Percentiles rank a stretch among this genome's conserved stretches.
phyloP scores from a whole-genome alignment of 495 filamentous ascomycete genomes.

The Aspergillus wentii region DNA sequence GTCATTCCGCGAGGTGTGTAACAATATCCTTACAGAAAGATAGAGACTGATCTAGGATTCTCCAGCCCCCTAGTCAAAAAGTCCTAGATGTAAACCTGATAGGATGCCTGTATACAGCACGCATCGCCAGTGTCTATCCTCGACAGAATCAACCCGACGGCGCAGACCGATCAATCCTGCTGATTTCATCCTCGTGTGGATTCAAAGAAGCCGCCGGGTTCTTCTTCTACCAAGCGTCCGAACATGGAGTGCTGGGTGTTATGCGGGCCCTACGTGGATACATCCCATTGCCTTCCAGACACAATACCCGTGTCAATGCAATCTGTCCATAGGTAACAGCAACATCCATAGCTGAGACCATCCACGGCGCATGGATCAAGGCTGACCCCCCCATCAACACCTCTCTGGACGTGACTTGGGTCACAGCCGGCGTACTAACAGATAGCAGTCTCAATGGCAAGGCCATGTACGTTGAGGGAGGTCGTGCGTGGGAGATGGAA shows the following conservation, averaged over 20 bases:
- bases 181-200: slow-evolving; percentile 32
- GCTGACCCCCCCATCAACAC: slow-evolving; percentile 43
- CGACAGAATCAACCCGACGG: slow-evolving; percentile 14
- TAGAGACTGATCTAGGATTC: slow-evolving; percentile 26
- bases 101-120: slow-evolving; percentile 33
- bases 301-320: slow-evolving; percentile 45
- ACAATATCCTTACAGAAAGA: slow-evolving; percentile 31
- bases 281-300: slow-evolving; percentile 30
- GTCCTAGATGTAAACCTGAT: slow-evolving; percentile 41
- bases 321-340: slow-evolving; percentile 52
- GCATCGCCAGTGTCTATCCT: slow-evolving; percentile 34
- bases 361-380: slow-evolving; percentile 37
- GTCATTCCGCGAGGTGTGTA: not conserved
- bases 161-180: slow-evolving; percentile 27
- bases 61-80: slow-evolving; percentile 32
- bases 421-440: slow-evolving; percentile 35
- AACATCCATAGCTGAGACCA: slow-evolving; percentile 36
- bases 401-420: slow-evolving; percentile 35
- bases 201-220: slow-evolving; percentile 37
- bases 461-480: slow-evolving; percentile 44
- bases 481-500: slow-evolving; percentile 46
- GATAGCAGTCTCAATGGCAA: slow-evolving; percentile 36
- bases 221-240: slow-evolving; percentile 35
- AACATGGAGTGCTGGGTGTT: slow-evolving; percentile 36
- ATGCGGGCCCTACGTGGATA: slow-evolving; percentile 42